Evolutionary conservation across 768 basidiomycete genomes (phyloP).

Genomic region (Hydnomerulius pinastri): DNA sequence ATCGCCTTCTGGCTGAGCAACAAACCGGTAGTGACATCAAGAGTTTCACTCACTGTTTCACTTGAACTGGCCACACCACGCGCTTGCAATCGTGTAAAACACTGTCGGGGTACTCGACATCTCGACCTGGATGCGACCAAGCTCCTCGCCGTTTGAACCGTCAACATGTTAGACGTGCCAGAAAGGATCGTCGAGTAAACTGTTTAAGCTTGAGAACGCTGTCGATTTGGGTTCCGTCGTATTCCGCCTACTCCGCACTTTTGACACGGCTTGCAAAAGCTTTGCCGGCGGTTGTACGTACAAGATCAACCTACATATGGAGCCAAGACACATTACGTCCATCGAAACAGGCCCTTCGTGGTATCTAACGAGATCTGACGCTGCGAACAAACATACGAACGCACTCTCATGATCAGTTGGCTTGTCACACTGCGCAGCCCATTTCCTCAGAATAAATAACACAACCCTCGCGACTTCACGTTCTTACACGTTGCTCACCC

Average conservation of each 20-base stretch:
- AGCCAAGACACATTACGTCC: too few species aligned
- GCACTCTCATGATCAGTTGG: too few species aligned
- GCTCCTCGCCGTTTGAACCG: not conserved
- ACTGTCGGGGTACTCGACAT: not conserved
- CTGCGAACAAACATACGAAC: too few species aligned
- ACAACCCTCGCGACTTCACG: too few species aligned
- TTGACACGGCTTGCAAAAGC: too few species aligned
- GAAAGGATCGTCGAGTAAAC: constrained; percentile 4
- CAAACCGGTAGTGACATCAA: not conserved
- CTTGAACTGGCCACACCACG: constrained; percentile 22
- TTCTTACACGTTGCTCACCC: too few species aligned
- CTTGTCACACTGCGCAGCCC: too few species aligned
- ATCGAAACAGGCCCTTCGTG: too few species aligned
- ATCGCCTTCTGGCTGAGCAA: not conserved
- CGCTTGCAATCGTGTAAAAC: not conserved
- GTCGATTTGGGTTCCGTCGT: constrained; percentile 1
- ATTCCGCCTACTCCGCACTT: constrained; percentile 6
- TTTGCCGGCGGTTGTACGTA: too few species aligned
- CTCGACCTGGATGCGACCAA: constrained; percentile 1
- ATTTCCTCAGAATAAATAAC: too few species aligned
- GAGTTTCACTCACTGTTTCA: constrained; percentile 17
- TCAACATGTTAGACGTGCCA: constrained; percentile 5
- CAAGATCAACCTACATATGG: too few species aligned
- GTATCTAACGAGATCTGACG: too few species aligned
- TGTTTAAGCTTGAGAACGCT: not conserved